These are phyloP conservation scores for Chalciporus pseudorubinellus DNA, from an alignment of 768 basidiomycete species.

Conservation along the genomic window DNA sequence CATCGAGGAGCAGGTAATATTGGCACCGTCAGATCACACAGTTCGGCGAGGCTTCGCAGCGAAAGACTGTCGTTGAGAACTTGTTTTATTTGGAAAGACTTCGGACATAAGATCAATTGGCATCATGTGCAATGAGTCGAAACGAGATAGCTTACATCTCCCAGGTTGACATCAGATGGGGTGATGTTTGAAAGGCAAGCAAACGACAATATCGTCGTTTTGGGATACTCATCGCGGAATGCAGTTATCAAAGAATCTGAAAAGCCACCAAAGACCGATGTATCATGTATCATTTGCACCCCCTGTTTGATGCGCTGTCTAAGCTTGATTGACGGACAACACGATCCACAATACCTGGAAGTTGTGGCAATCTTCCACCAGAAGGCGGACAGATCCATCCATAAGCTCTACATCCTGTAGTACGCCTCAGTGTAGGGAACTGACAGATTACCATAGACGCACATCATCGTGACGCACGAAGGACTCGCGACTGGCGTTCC, in stretches of 20 bases:
- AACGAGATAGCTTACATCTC: constrained; percentile 42
- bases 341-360: constrained; percentile 51
- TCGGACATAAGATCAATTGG: background rate
- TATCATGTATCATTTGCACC: constrained; percentile 64
- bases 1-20: constrained; percentile 46
- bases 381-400: constrained; percentile 63
- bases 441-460: constrained; percentile 11
- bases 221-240: constrained; percentile 67
- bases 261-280: constrained; percentile 64
- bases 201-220: constrained; percentile 56
- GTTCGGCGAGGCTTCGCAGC: constrained; percentile 48
- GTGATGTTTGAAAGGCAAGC: constrained; percentile 52
- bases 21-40: constrained; percentile 50
- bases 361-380: constrained; percentile 74
- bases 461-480: constrained; percentile 61
- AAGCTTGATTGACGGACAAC: background rate
- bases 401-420: constrained; percentile 59
- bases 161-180: constrained; percentile 32
- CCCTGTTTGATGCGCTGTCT: constrained; percentile 44
- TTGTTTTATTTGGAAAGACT: constrained; percentile 40
- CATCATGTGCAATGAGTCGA: background rate
- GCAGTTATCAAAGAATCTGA: constrained; percentile 53
- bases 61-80: constrained; percentile 64
- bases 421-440: background rate
- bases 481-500: constrained; percentile 49